phyloP scores from a whole-genome alignment of 805 yeast species.

The Yamadazyma akitaensis region DNA sequence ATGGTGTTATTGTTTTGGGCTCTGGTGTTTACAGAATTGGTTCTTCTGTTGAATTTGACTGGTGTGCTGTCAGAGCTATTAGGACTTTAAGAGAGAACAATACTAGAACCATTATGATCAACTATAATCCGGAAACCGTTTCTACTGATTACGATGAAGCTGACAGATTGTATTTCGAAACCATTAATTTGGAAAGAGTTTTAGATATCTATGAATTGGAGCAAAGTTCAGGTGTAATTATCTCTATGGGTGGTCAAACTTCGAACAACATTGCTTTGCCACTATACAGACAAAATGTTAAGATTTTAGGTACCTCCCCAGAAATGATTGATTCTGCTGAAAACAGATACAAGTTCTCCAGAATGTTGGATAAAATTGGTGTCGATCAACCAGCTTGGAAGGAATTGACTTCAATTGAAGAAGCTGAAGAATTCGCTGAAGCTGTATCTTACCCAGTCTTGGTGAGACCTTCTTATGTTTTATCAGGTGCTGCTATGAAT shows the following conservation, averaged over 20 bases:
- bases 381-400: constrained; percentile 99
- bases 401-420: constrained; percentile 87
- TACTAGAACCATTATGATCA: constrained; percentile 90
- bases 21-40: constrained; percentile 99
- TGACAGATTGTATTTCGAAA: constrained; percentile 94
- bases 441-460: constrained; percentile 90
- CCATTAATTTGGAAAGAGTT: constrained; percentile 89
- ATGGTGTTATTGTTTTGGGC: constrained; percentile 93
- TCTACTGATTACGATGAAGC: constrained; percentile 98
- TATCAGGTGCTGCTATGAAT: constrained; percentile 99
- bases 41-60: constrained; percentile 97
- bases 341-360: constrained; percentile 94
- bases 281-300: constrained; percentile 89
- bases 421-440: constrained; percentile 90
- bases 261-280: constrained; percentile 94
- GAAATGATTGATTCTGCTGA: constrained; percentile 98
- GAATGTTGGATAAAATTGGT: constrained; percentile 93
- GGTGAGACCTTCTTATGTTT: constrained; percentile 95
- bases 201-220: constrained; percentile 93
- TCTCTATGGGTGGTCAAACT: constrained; percentile 99
- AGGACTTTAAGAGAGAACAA: constrained; percentile 79
- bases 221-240: constrained; percentile 85
- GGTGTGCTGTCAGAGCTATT: constrained; percentile 98
- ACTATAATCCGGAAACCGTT: constrained; percentile 98
- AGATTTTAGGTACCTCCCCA: constrained; percentile 95